Percentiles rank a stretch among this genome's conserved stretches.
These are phyloP conservation scores for Phoenix roebelenii DNA, from an alignment of 176 grass and related monocot species.

Conservation along the genomic window DNA sequence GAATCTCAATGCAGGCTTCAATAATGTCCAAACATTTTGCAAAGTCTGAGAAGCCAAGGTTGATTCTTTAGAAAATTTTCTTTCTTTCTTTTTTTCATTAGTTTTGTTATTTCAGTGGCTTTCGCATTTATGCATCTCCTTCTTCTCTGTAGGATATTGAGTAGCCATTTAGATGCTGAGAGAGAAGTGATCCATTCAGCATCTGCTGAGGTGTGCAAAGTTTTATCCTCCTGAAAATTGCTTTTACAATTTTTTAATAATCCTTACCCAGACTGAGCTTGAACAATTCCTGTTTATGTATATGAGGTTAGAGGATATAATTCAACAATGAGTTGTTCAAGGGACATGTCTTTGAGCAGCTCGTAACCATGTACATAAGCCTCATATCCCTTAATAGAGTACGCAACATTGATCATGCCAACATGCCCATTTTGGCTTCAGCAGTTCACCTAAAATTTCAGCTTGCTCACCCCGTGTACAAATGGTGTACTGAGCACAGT, in stretches of 20 bases:
- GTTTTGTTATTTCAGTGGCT: conserved; percentile 7
- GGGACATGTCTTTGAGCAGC: no score
- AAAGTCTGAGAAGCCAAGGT: conserved; percentile 84
- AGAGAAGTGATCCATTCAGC: conserved; percentile 20
- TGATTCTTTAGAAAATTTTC: conserved; percentile 24
- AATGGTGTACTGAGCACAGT: no score
- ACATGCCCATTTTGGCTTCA: no score
- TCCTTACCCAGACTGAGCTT: neutral
- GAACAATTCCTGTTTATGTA: no score
- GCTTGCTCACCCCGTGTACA: no score
- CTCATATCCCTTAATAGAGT: no score
- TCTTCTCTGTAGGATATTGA: conserved; percentile 26
- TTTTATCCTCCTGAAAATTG: conserved; percentile 13
- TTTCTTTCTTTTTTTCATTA: neutral
- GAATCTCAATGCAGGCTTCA: conserved; percentile 57
- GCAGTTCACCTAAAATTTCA: no score
- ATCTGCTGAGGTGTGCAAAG: conserved; percentile 18
- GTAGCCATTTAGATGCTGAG: conserved; percentile 29
- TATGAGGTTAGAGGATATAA: no score
- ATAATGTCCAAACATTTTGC: conserved; percentile 95
- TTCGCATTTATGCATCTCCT: conserved; percentile 2
- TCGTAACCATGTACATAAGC: no score
- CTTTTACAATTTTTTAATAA: neutral
- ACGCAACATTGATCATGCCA: no score
- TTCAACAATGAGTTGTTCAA: no score